Evolutionary conservation across 495 filamentous ascomycete genomes (phyloP).

Genomic region (Beverwykella pulmonaria): DNA sequence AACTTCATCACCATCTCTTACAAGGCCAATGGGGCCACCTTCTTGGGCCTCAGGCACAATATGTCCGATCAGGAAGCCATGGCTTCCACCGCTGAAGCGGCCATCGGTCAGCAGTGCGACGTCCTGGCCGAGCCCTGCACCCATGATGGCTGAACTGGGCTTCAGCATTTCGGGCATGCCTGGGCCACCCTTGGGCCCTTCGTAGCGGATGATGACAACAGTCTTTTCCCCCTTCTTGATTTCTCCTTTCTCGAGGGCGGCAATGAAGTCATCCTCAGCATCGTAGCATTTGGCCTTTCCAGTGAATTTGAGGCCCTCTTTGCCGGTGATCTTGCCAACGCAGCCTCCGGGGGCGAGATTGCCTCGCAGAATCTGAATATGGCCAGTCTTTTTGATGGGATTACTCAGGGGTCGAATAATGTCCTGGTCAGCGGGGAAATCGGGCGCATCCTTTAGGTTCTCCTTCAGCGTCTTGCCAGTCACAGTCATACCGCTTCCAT

Average conservation of each 20-base stretch:
- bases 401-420: slow-evolving; percentile 90
- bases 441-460: slow-evolving; percentile 77
- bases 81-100: slow-evolving; percentile 73
- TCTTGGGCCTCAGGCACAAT: slow-evolving; percentile 72
- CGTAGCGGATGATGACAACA: slow-evolving; percentile 96
- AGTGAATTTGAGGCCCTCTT: slow-evolving; percentile 86
- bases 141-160: slow-evolving; percentile 81
- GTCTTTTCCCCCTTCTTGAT: slow-evolving; percentile 97
- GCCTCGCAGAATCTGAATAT: slow-evolving; percentile 95
- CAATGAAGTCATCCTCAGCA: slow-evolving; percentile 53
- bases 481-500: slow-evolving; percentile 86
- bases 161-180: slow-evolving; percentile 92
- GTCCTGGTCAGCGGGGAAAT: slow-evolving; percentile 80
- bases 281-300: slow-evolving; percentile 90
- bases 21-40: slow-evolving; percentile 70
- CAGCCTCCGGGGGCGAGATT: slow-evolving; percentile 86
- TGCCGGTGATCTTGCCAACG: slow-evolving; percentile 98
- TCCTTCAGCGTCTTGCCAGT: slow-evolving; percentile 91
- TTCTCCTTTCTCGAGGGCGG: slow-evolving; percentile 59
- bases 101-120: slow-evolving; percentile 81
- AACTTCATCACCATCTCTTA: slow-evolving; percentile 68
- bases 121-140: slow-evolving; percentile 78
- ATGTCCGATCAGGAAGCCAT: slow-evolving; percentile 80
- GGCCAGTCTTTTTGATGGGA: slow-evolving; percentile 91
- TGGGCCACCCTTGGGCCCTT: slow-evolving; percentile 78